Evolutionary conservation across 129 eudicot genomes (phyloP).

Genomic region (Lonicera japonica): DNA sequence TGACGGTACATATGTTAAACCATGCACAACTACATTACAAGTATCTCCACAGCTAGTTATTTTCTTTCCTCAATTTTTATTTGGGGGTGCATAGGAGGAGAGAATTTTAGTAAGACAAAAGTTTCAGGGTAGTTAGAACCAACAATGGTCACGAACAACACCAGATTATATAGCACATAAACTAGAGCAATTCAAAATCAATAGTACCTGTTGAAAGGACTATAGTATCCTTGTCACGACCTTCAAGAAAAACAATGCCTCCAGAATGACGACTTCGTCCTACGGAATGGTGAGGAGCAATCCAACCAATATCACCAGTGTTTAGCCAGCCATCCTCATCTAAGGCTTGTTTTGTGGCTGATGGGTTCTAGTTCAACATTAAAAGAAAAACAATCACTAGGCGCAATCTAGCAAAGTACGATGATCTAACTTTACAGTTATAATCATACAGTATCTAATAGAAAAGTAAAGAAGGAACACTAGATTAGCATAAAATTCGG

Average conservation of each 20-base stretch:
- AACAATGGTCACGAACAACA: too few species aligned
- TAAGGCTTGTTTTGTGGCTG: conserved; percentile 64
- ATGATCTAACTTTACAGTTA: not conserved
- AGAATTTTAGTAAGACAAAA: not conserved
- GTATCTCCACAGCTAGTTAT: too few species aligned
- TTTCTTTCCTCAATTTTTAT: too few species aligned
- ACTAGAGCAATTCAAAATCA: not conserved
- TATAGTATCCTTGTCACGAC: conserved; percentile 97
- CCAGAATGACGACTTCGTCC: conserved; percentile 84
- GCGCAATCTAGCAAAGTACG: not conserved
- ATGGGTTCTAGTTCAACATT: conserved; percentile 46
- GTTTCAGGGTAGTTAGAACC: not conserved
- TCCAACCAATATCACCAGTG: conserved; percentile 98
- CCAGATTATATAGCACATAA: too few species aligned
- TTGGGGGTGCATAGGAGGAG: too few species aligned
- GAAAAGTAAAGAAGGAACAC: not conserved
- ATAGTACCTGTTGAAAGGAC: conserved; percentile 87
- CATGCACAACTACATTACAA: too few species aligned
- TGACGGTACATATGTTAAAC: too few species aligned
- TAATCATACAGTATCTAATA: not conserved
- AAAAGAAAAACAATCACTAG: conserved; percentile 10
- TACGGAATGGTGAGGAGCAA: conserved; percentile 56
- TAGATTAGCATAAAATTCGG: not conserved
- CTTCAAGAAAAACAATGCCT: conserved; percentile 83
- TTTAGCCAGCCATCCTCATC: conserved; percentile 93